Evolutionary conservation across 441 rosid species (phyloP).

Genomic region (Gossypium laxum): DNA sequence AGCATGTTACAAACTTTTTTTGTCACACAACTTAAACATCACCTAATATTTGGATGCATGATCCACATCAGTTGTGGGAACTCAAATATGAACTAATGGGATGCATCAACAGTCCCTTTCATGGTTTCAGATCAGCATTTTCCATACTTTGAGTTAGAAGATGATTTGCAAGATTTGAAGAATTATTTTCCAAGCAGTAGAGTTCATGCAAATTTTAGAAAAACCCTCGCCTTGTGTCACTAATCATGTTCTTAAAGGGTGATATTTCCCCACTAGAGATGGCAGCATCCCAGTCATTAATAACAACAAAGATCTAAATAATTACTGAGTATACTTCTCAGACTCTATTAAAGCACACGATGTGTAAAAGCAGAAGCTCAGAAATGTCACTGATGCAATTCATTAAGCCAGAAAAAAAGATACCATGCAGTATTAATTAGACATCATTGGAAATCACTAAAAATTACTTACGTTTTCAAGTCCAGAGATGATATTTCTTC

Average conservation of each 20-base stretch:
- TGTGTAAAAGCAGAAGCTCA: background rate
- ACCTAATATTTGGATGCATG: background rate
- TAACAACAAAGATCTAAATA: background rate
- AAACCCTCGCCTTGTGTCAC: background rate
- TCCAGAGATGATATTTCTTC: constrained; percentile 68
- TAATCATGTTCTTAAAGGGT: background rate
- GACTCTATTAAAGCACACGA: background rate
- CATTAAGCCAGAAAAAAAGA: background rate
- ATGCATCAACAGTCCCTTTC: constrained; percentile 1
- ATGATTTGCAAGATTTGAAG: background rate
- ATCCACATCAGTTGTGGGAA: background rate
- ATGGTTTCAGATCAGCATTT: constrained; percentile 5
- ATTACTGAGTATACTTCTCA: background rate
- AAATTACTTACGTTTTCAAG: constrained; percentile 50
- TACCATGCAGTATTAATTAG: background rate
- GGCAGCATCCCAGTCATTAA: background rate
- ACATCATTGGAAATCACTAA: background rate
- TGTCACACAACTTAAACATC: background rate
- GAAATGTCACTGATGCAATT: background rate
- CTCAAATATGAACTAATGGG: background rate
- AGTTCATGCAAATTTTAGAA: constrained; percentile 4
- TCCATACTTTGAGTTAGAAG: background rate
- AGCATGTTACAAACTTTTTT: background rate
- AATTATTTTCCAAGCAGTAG: background rate
- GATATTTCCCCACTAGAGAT: background rate